These are phyloP conservation scores for Cucumis melo DNA, from an alignment of 306 rosid species.

Conservation along the genomic window DNA sequence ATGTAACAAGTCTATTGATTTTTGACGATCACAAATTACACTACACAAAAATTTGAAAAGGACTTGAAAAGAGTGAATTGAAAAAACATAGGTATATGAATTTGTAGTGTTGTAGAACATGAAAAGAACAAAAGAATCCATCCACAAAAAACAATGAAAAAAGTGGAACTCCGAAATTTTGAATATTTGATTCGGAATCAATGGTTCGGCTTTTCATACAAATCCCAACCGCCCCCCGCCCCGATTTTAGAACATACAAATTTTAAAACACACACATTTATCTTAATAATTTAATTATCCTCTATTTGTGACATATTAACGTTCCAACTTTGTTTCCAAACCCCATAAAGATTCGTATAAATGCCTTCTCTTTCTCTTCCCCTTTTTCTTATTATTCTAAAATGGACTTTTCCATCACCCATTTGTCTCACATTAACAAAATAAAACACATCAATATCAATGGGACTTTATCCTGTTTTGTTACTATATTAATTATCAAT, in stretches of 20 bases:
- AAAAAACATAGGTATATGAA: no score
- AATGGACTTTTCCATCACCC: neutral
- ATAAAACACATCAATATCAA: no score
- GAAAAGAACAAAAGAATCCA: no score
- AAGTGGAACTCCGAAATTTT: conserved; percentile 3
- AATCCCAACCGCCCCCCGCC: neutral
- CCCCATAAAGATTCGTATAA: neutral
- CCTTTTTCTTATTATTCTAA: no score
- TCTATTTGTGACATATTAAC: neutral
- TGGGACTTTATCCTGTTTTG: neutral
- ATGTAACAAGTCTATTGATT: no score
- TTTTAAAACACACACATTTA: neutral
- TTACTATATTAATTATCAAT: neutral
- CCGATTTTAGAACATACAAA: no score
- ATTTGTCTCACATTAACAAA: no score
- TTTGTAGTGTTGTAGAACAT: no score
- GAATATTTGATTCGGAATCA: neutral
- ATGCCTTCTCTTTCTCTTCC: neutral
- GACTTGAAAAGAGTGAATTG: no score
- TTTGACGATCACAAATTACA: no score
- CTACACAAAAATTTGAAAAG: no score
- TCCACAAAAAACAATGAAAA: no score
- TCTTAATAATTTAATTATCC: neutral
- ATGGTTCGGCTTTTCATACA: conserved; percentile 3
- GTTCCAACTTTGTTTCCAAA: neutral